These are phyloP conservation scores for Aspergillus unguis DNA, from an alignment of 2,329 filamentous ascomycete species.

Conservation along the genomic window DNA sequence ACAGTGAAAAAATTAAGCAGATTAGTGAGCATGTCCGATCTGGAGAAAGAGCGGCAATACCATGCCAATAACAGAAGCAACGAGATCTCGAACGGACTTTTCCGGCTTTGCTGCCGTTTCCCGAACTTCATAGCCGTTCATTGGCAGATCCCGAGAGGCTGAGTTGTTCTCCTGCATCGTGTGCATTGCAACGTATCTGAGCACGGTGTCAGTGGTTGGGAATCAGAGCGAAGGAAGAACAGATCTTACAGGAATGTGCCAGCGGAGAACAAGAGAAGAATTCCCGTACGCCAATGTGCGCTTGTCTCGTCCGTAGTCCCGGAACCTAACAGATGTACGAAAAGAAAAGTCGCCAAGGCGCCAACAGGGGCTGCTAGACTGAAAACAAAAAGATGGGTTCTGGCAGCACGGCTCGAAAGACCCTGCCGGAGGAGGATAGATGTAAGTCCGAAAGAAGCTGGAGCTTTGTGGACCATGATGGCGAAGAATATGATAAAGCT, in stretches of 20 bases:
- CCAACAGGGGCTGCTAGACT: constrained; percentile 86
- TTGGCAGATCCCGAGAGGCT: constrained; percentile 31
- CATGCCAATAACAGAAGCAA: constrained; percentile 48
- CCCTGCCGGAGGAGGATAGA: constrained; percentile 88
- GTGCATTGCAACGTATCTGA: constrained; percentile 95
- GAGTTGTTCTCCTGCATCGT: constrained; percentile 77
- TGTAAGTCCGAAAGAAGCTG: constrained; percentile 90
- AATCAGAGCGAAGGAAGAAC: neutral
- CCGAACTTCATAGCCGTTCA: constrained; percentile 45
- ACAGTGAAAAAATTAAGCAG: neutral
- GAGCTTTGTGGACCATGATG: constrained; percentile 96
- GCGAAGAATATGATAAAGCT: constrained; percentile 92
- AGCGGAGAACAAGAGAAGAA: constrained; percentile 89
- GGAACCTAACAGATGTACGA: constrained; percentile 67
- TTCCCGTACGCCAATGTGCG: constrained; percentile 84
- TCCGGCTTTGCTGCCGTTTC: constrained; percentile 33
- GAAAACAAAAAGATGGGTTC: constrained; percentile 84
- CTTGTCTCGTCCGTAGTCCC: constrained; percentile 54
- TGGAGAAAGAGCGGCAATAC: constrained; percentile 47
- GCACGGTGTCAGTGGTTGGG: constrained; percentile 6
- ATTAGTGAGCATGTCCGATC: constrained; percentile 47
- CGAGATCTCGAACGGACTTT: constrained; percentile 44
- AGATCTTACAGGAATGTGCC: constrained; percentile 84
- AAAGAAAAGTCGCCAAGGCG: constrained; percentile 75
- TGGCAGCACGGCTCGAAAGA: constrained; percentile 76